Conservation (phyloP, 2,329 filamentous ascomycete species). For the Blastomyces gilchristii region DNA sequence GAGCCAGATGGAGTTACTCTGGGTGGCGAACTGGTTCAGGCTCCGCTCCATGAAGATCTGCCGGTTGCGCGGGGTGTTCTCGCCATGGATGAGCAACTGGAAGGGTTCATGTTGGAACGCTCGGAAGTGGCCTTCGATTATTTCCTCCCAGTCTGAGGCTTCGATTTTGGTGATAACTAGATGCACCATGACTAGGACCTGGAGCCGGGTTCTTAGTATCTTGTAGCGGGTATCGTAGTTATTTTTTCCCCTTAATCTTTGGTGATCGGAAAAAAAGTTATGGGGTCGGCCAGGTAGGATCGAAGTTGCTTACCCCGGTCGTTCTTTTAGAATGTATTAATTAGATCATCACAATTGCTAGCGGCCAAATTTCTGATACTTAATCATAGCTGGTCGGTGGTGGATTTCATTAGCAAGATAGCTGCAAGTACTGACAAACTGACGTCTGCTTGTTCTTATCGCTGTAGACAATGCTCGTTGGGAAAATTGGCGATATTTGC, state of each 20-base stretch:
- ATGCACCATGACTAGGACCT: constrained; percentile 5
- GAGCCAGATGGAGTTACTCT: constrained; percentile 12
- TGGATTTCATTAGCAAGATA: neutral
- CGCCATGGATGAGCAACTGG: constrained; percentile 8
- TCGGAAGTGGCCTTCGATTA: constrained; percentile 12
- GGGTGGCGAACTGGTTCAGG: neutral
- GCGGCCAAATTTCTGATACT: no score
- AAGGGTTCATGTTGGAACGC: constrained; percentile 12
- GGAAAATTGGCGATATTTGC: neutral
- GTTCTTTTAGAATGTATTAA: neutral
- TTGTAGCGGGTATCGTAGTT: no score
- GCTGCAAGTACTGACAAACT: neutral
- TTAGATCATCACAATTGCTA: neutral
- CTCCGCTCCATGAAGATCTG: constrained; percentile 10
- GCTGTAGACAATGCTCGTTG: neutral
- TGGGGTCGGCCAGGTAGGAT: neutral
- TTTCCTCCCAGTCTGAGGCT: constrained; percentile 13
- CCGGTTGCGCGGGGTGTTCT: constrained; percentile 9
- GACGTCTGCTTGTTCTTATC: neutral
- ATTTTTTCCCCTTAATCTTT: neutral
- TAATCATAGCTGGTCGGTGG: neutral
- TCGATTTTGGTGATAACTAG: constrained; percentile 9
- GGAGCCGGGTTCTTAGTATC: neutral
- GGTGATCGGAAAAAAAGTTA: neutral
- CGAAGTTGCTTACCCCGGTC: no score